Conservation (phyloP, 139 green algal species). For the Tetradesmus obliquus region DNA sequence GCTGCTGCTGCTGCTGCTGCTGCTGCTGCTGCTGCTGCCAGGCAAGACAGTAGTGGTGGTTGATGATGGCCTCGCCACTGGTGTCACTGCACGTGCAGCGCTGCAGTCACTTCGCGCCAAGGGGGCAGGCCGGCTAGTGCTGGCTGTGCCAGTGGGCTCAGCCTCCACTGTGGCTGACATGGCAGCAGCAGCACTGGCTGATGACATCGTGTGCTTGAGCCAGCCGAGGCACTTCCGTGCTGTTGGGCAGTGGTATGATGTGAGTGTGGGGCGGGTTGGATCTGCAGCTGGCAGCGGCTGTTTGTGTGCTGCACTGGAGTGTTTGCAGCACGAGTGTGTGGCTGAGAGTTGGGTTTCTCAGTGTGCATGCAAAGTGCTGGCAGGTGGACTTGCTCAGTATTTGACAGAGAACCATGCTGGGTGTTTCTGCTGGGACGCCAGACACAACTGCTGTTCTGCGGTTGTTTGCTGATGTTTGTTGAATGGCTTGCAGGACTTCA, state of each 20-base stretch:
- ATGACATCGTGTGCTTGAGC: conserved; percentile 29
- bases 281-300: neutral
- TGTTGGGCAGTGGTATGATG: conserved; percentile 32
- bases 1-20: neutral
- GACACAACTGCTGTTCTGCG: neutral
- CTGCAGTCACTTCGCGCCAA: conserved; percentile 17
- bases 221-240: conserved; percentile 19
- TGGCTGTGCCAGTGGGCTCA: conserved; percentile 41
- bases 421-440: too few relatives aligned
- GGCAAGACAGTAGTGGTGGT: conserved; percentile 34
- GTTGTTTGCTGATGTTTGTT: neutral
- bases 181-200: neutral
- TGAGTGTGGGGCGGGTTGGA: neutral
- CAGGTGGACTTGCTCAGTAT: too few relatives aligned
- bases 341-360: too few relatives aligned
- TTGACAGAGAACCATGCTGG: too few relatives aligned
- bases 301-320: neutral
- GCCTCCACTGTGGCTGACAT: conserved; percentile 39
- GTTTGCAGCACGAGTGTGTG: neutral
- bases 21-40: conserved; percentile 1
- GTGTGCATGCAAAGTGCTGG: too few relatives aligned
- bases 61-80: conserved; percentile 47
- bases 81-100: conserved; percentile 38
- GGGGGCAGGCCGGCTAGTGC: conserved; percentile 18
- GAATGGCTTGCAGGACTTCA: conserved; percentile 37